Conservation (phyloP, 306 rosid genomes). For the Casuarina cunninghamiana region DNA sequence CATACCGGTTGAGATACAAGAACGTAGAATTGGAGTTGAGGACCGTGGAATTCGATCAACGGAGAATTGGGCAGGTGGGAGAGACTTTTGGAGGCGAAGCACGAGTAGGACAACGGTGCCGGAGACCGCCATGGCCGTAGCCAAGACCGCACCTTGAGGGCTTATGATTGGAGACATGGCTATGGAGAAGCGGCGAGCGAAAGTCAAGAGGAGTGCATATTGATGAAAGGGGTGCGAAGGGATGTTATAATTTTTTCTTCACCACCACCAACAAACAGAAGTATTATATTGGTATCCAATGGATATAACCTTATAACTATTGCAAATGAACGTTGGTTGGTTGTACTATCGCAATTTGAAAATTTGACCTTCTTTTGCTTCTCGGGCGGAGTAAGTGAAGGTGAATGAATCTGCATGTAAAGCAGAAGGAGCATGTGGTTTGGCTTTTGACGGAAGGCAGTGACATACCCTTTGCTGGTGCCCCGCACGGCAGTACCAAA, state of each 20-base stretch:
- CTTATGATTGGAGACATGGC: constrained; percentile 61
- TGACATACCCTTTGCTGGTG: background rate
- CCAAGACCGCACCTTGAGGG: constrained; percentile 81
- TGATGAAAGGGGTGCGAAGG: background rate
- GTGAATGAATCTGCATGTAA: background rate
- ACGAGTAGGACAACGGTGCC: constrained; percentile 92
- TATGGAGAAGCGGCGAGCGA: background rate
- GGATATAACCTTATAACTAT: background rate
- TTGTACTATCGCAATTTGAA: no score
- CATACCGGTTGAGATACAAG: constrained; percentile 84
- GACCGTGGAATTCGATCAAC: constrained; percentile 30
- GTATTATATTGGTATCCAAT: constrained; percentile 6
- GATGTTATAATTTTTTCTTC: no score
- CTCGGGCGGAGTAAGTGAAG: background rate
- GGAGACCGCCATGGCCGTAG: constrained; percentile 98
- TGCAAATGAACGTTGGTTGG: background rate
- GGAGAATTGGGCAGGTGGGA: constrained; percentile 41
- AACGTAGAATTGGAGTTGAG: constrained; percentile 55
- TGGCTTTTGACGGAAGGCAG: background rate
- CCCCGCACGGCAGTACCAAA: constrained; percentile 28
- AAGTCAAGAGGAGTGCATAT: background rate
- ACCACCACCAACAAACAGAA: background rate
- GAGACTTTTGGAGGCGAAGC: constrained; percentile 62
- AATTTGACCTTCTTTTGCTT: background rate
- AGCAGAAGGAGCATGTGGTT: background rate